These are phyloP conservation scores for Phialophora chinensis DNA, from an alignment of 2,329 filamentous ascomycete genomes.

Conservation along the genomic window DNA sequence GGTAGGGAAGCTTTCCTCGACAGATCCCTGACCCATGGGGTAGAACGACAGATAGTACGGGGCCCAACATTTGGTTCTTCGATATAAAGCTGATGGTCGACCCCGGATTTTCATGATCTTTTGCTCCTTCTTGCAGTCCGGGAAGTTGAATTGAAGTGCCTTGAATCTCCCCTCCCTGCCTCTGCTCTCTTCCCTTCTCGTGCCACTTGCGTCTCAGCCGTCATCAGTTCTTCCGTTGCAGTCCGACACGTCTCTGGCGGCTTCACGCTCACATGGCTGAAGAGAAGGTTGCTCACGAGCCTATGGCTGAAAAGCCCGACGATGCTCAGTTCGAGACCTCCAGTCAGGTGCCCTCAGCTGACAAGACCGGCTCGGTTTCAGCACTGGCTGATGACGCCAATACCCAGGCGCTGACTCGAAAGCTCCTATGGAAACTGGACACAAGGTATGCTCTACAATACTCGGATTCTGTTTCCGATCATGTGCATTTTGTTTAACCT, in stretches of 20 bases:
- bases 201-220: background rate
- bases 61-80: conserved; percentile 13
- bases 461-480: too few species aligned
- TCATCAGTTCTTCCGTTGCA: background rate
- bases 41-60: conserved; percentile 11
- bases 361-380: conserved; percentile 15
- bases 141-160: background rate
- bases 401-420: conserved; percentile 47
- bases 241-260: background rate
- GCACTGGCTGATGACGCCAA: conserved; percentile 23
- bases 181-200: background rate
- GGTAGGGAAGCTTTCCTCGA: background rate
- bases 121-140: background rate
- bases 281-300: conserved; percentile 16
- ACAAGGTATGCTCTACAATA: conserved; percentile 46
- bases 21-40: conserved; percentile 18
- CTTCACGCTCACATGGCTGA: conserved; percentile 12
- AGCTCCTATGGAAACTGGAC: conserved; percentile 61
- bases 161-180: background rate
- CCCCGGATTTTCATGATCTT: conserved; percentile 2
- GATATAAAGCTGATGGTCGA: conserved; percentile 8
- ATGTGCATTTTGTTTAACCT: background rate
- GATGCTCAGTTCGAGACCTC: conserved; percentile 25
- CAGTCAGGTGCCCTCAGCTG: conserved; percentile 10
- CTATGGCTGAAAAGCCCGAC: conserved; percentile 25